Base-by-base conservation (phyloP, 2,329 filamentous ascomycete species). In the Coniochaeta sp. region DNA sequence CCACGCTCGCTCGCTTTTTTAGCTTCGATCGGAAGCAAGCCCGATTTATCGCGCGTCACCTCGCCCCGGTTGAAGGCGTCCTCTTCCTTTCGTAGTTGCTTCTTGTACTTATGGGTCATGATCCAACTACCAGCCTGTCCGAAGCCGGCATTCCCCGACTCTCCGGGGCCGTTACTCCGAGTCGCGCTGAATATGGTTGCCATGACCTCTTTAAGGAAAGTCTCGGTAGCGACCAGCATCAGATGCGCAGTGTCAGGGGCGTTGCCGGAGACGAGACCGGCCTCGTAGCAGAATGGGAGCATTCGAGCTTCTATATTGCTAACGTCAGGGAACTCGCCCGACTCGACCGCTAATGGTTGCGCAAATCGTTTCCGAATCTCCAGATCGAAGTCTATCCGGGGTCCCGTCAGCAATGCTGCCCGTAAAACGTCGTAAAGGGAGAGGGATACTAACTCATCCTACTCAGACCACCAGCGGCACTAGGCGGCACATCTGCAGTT, bases 11-110 rank as follows among this genome's bases (percentile, higher is more conserved):
- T 84, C 17, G 89, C 87, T 58, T 89, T 88, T 70, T 89, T 91
- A 3, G 89, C 85, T 73, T 97, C 92, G 38, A 92, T 77, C 0
- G 93, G 93, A 6, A 97, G 75, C 30, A 96, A 74, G 1, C 92
- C 92, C 55, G 84, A 88, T 62, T 89, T 88, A 61, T 92, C 90
- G 65, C 90, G 82, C 19, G 83, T 78, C 1, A 96, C 72, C 66
- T 93, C 89, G 4, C 92, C 91, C n/a, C 85, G 81, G 44, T 86
- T 81, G 28, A 84, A 86, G 0, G 85, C 83, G 50, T 88, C 82
- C 70, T 96, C 92, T 72, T 97, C 93, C 55, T 80, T 79, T 59
- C 86, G 84, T 12, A 96, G 79, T 70, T 91, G 89, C 61, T 83
- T 81, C 64, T 85, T 86, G 73, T 93, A 97, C 61, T 85, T 87